Conservation (phyloP, 352 stramenopile species). For the Globisporangium ultimum region DNA sequence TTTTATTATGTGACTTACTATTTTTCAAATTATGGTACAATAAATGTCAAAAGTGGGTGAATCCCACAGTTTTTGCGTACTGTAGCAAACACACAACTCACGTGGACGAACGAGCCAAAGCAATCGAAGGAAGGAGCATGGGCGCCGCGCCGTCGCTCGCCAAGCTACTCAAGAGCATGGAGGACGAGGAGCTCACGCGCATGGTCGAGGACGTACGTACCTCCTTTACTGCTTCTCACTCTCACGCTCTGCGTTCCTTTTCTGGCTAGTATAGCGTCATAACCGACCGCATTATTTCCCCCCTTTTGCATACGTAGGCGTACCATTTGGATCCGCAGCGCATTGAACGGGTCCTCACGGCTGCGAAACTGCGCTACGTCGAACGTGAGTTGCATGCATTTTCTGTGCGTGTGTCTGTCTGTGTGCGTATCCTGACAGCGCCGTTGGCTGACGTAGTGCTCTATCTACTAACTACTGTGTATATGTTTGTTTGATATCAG, state of each 20-base stretch:
- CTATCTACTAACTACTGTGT: not conserved
- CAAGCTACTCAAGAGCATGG: constrained; percentile 54
- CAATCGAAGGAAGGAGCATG: constrained; percentile 17
- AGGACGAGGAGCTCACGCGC: constrained; percentile 51
- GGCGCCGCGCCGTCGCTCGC: constrained; percentile 42
- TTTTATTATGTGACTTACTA: no score
- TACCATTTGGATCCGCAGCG: constrained; percentile 49
- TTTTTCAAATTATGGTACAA: no score
- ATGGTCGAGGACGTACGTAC: constrained; percentile 41
- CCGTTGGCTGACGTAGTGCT: not conserved
- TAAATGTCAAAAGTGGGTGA: not conserved
- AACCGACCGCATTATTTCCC: no score
- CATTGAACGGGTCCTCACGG: constrained; percentile 41
- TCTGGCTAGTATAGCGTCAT: no score
- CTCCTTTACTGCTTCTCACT: no score
- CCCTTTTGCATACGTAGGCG: constrained; percentile 20
- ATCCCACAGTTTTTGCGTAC: not conserved
- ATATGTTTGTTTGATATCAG: not conserved
- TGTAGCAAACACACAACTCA: not conserved
- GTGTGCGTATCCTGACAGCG: not conserved
- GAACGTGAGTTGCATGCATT: constrained; percentile 20
- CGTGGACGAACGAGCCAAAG: not conserved
- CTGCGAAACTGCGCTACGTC: constrained; percentile 41
- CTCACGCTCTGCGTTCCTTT: not conserved
- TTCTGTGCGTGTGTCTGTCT: not conserved